Conservation (phyloP, 2,329 filamentous ascomycete species). For the Ophiostoma perfectum region DNA sequence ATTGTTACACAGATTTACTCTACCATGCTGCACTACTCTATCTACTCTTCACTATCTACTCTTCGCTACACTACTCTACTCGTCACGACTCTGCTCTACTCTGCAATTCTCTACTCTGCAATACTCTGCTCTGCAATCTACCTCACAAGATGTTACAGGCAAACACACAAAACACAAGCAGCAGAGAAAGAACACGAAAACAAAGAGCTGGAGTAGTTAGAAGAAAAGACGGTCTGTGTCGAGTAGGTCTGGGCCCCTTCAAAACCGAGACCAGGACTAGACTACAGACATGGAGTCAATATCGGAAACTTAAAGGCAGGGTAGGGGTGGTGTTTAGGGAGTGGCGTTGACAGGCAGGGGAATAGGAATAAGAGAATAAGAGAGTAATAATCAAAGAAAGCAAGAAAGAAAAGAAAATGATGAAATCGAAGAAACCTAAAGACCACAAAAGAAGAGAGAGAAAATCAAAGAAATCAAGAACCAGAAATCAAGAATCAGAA, state of each 20-base stretch:
- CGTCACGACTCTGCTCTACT: too few relatives aligned
- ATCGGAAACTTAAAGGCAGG: conserved; percentile 7
- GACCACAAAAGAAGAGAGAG: too few relatives aligned
- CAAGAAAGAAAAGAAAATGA: background rate
- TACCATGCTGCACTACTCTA: too few relatives aligned
- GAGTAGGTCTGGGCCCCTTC: conserved; percentile 10
- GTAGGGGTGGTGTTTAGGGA: background rate
- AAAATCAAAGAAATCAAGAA: too few relatives aligned
- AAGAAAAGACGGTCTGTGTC: conserved; percentile 7
- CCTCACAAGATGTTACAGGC: background rate
- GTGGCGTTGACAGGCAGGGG: conserved; percentile 1
- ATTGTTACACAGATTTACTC: too few relatives aligned
- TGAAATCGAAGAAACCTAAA: too few relatives aligned
- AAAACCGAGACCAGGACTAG: background rate
- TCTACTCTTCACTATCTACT: too few relatives aligned
- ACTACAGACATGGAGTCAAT: background rate
- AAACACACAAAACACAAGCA: background rate
- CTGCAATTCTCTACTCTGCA: too few relatives aligned
- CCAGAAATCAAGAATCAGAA: too few relatives aligned
- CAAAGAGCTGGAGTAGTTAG: background rate
- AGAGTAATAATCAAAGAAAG: background rate
- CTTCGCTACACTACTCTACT: too few relatives aligned
- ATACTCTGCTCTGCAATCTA: too few relatives aligned
- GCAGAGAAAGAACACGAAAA: background rate
- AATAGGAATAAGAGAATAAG: background rate